Conservation (phyloP, 371 early-diverging fungal species). For the Apophysomyces trapeziformis region DNA sequence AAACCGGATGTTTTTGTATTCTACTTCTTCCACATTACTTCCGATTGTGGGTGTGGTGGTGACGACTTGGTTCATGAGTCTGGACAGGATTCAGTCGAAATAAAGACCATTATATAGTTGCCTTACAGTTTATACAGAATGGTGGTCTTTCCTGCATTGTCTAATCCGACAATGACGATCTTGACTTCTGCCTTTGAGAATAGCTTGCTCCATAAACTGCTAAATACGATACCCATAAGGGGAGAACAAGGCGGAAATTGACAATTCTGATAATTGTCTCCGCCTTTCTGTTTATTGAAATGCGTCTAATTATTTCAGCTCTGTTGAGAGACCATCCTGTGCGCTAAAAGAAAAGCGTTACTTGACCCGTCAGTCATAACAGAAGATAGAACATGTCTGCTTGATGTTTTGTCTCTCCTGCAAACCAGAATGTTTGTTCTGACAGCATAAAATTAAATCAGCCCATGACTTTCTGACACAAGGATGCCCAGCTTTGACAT, state of each 20-base stretch:
- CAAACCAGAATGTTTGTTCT: too few species aligned
- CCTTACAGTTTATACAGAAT: constrained; percentile 68
- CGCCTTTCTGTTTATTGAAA: too few species aligned
- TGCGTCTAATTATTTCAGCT: too few species aligned
- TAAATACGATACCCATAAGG: constrained; percentile 48
- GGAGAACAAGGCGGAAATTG: neutral
- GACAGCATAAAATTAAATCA: too few species aligned
- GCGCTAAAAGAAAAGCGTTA: too few species aligned
- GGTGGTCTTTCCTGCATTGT: constrained; percentile 95
- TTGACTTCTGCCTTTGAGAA: constrained; percentile 82
- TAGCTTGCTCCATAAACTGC: constrained; percentile 44
- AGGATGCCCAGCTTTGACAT: too few species aligned
- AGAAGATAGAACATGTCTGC: too few species aligned
- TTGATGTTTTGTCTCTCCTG: too few species aligned
- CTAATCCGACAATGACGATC: constrained; percentile 91
- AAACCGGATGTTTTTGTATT: constrained; percentile 75
- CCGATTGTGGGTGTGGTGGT: constrained; percentile 79
- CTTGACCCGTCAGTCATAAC: too few species aligned
- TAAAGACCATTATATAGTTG: neutral
- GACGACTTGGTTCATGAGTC: constrained; percentile 72
- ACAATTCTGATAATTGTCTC: neutral
- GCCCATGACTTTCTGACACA: too few species aligned
- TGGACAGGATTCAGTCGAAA: constrained; percentile 21
- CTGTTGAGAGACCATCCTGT: too few species aligned
- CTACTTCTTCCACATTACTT: constrained; percentile 72